Evolutionary conservation across 2,329 filamentous ascomycete genomes (phyloP), one percentile per base, ranked within the genome.

Genomic region (Fusarium sp.): DNA sequence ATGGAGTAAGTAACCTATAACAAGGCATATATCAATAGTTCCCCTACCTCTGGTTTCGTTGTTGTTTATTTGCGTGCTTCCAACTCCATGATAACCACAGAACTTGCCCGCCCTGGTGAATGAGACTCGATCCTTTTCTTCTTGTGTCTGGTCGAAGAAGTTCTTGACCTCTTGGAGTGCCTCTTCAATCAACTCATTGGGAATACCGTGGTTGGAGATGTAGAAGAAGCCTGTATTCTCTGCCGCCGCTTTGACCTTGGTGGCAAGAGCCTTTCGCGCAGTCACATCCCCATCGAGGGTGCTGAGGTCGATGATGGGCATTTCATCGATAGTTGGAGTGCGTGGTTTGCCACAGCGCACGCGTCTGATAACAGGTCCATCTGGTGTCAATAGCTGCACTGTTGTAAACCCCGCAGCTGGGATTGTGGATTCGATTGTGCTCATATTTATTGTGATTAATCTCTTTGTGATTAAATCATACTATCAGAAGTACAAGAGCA

Each of bases 21-120:
- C 0, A 11, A 6, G 4, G 3, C 2, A 16, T 2, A 8, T n/a
- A 2, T 8, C 5, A 16, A 1, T 6, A 13, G 0, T 6, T 30
- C 2, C 20, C n/a, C 15, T 52, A 61, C 58, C 58, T 53, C 30
- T 61, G 0, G 55, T 61, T 34, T 61, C 58, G 3, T 52, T 36
- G 6, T 60, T 61, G 8, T 61, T 61, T 7, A 61, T 61, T n/a
- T 61, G 58, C 1, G 58, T 61, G 8, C 18, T 45, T 4, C 58
- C 58, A 2, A 61, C 31, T 1, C 58, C 58, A 1, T 61, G 58
- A 16, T 61, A 61, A 4, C 58, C 58, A 18, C 58, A 61, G 2
- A 61, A 61, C n/a, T 61, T 61, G 10, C 58, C 55, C 13, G 58
- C 58, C 9, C 61, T 61, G 1, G 30, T 34, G 12, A 61, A 61